Conservation (phyloP, 257 asterid species). For the Salvia rosmarinus region DNA sequence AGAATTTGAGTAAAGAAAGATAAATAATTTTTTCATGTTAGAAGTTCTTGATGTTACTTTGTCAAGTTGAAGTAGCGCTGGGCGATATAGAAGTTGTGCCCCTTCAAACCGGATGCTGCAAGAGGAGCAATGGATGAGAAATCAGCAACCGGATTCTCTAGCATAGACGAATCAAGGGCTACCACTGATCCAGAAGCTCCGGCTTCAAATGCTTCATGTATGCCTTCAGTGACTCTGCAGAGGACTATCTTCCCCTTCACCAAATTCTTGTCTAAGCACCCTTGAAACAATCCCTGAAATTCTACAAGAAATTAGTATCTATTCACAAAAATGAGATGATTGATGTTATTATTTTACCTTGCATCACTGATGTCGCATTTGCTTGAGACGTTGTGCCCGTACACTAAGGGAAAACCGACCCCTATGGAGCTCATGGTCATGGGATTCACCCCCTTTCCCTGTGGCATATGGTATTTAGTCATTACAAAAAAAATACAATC, state of each 20-base stretch:
- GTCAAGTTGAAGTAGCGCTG: not conserved
- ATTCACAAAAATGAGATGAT: too few species aligned
- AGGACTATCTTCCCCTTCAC: conserved; percentile 39
- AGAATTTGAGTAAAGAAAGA: too few species aligned
- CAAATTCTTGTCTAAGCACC: not conserved
- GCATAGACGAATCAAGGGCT: too few species aligned
- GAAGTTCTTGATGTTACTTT: conserved; percentile 13
- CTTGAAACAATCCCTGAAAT: too few species aligned
- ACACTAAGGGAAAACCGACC: conserved; percentile 4
- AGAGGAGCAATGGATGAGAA: too few species aligned
- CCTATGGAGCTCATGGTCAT: conserved; percentile 29
- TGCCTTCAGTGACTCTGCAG: not conserved
- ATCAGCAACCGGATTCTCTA: too few species aligned
- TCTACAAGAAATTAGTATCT: too few species aligned
- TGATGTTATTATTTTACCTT: not conserved
- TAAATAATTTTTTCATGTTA: too few species aligned
- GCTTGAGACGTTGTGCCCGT: not conserved
- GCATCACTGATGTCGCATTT: not conserved
- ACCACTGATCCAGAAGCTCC: conserved; percentile 6
- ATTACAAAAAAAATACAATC: too few species aligned
- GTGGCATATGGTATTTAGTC: not conserved
- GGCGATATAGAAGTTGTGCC: too few species aligned
- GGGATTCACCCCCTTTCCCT: conserved; percentile 42
- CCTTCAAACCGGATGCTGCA: too few species aligned
- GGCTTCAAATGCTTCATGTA: not conserved